Base-by-base conservation (phyloP, 345 rosid genomes). In the Populus simonii region DNA sequence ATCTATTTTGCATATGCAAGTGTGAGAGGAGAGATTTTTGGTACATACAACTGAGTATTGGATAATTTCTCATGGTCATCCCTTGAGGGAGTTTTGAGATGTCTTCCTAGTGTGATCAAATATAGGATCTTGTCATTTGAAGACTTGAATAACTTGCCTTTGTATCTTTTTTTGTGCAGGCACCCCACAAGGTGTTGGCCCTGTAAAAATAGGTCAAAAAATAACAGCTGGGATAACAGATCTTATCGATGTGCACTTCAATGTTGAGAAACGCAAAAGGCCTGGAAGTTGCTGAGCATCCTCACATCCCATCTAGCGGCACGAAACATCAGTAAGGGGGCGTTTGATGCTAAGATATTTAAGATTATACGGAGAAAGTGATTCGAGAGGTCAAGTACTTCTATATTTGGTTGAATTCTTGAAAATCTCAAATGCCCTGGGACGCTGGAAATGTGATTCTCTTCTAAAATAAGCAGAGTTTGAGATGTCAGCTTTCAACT, bases 171-270 rank as follows among this genome's bases (percentile, higher is more conserved):
- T 41, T 35, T 80, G 67, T 81, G 83, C 85, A 95, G 99, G 99
- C 76, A 93, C 99, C 78, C 99, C 97, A 41, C 83, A 85, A 82
- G 97, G 99, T 71, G 94, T 89, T 80, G 98, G 98, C 80, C 96
- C 99, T 8, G 96, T 91, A 22, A 92, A 91, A 84, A 86, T 83
- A 23, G 99, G 98, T 20, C 94, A 93, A 83, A 90, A 85, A 79
- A 87, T 95, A 80, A 93, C 94, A 7, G 96, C 98, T 0, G 97
- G 98, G 29, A 91, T 94, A 82, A 88, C 98, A 2, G 96, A 91
- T 82, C 85, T 92, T 41, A 36, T 89, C 2, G 92, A 94, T 74
- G 86, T 91, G 47, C 84, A 88, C 45, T 92, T 92, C 25, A 80
- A 84, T 57, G 89, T 91, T 18, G 92, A 71, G 59, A 88, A 87